These are phyloP conservation scores for Aureobasidium musti DNA, from an alignment of 2,329 filamentous ascomycete species.

Conservation along the genomic window DNA sequence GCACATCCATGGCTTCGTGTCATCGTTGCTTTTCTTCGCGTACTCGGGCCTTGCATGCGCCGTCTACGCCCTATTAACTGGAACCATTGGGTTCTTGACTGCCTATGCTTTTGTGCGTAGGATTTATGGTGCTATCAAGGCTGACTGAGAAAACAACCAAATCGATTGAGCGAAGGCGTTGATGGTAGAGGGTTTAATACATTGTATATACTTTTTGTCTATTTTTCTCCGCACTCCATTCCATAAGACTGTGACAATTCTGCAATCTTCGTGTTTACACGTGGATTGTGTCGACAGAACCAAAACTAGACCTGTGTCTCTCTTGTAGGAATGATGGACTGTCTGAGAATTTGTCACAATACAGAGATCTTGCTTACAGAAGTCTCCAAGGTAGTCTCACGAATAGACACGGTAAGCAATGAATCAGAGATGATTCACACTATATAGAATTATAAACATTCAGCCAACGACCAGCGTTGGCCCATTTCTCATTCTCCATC, in stretches of 20 bases:
- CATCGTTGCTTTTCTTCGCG: constrained; percentile 78
- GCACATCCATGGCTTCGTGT: constrained; percentile 77
- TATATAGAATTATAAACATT: neutral
- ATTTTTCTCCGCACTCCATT: neutral
- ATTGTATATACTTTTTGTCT: constrained; percentile 7
- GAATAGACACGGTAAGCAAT: neutral
- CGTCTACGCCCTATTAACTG: constrained; percentile 77
- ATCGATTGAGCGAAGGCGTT: constrained; percentile 1
- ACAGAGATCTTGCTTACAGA: no score
- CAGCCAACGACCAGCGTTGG: constrained; percentile 9
- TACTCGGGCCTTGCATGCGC: constrained; percentile 81
- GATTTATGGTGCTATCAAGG: constrained; percentile 64
- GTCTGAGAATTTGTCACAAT: no score
- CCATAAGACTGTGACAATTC: neutral
- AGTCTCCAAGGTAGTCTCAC: no score
- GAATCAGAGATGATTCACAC: no score
- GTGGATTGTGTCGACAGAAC: neutral
- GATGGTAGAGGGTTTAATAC: constrained; percentile 1
- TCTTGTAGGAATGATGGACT: neutral
- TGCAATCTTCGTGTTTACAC: neutral
- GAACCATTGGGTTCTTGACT: constrained; percentile 81
- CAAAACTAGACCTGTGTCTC: neutral
- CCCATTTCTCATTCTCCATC: constrained; percentile 1
- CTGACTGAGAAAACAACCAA: constrained; percentile 36
- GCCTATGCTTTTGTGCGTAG: constrained; percentile 81